Conservation (phyloP, 192 early-diverging fungal species). For the Backusella australiensis region DNA sequence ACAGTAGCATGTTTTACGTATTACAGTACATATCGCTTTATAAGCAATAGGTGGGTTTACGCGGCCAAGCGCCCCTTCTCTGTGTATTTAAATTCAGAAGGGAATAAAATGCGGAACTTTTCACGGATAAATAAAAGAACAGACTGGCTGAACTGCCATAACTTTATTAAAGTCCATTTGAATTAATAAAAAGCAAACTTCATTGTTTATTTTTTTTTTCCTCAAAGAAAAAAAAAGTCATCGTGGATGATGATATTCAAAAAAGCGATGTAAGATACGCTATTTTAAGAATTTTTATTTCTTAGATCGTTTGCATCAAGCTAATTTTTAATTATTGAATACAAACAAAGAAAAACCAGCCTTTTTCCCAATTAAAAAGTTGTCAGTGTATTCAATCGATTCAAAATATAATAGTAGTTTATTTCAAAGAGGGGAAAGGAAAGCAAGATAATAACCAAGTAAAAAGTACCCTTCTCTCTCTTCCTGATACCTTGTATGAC, state of each 20-base stretch:
- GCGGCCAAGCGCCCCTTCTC: not conserved
- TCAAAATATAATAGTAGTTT: not conserved
- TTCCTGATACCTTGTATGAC: not conserved
- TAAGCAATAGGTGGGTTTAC: too few relatives aligned
- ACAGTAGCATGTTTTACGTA: not conserved
- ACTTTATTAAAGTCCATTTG: not conserved
- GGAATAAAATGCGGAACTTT: not conserved
- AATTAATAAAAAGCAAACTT: not conserved
- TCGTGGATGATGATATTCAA: not conserved
- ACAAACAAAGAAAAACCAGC: not conserved
- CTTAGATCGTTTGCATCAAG: not conserved
- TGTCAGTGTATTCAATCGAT: too few relatives aligned
- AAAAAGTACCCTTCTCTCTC: not conserved
- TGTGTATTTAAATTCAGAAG: not conserved
- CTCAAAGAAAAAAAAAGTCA: not conserved
- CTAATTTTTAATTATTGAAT: not conserved
- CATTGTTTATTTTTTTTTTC: not conserved
- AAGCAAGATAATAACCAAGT: not conserved
- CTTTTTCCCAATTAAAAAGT: not conserved
- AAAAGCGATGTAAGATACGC: not conserved
- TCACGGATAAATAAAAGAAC: not conserved
- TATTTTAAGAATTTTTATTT: not conserved
- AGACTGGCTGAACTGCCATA: not conserved
- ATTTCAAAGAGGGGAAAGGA: not conserved
- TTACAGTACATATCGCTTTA: too few relatives aligned